Conservation (phyloP, 345 rosid species). For the Carallia pectinifolia region DNA sequence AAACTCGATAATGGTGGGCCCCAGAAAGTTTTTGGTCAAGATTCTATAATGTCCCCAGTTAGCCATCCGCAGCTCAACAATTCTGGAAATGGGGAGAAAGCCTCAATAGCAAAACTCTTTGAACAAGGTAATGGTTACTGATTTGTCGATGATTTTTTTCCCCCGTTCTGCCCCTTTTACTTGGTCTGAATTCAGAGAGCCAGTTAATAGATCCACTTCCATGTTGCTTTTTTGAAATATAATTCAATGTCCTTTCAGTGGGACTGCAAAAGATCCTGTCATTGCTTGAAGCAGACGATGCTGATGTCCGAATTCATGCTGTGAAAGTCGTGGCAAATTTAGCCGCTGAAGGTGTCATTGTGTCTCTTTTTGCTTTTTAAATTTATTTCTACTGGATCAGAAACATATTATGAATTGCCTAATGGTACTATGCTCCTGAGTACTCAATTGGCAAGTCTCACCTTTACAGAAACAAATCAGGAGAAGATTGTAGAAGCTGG, state of each 20-base stretch:
- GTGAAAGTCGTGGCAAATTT: constrained; percentile 98
- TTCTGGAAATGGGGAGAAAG: constrained; percentile 70
- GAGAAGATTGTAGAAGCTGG: constrained; percentile 99
- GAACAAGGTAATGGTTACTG: constrained; percentile 71
- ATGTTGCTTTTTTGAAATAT: background rate
- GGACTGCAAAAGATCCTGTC: constrained; percentile 94
- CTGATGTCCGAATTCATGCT: constrained; percentile 92
- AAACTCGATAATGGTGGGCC: constrained; percentile 67
- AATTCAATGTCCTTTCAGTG: constrained; percentile 43
- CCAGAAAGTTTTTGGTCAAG: constrained; percentile 46
- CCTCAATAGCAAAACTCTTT: constrained; percentile 84
- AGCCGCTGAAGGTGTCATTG: constrained; percentile 89
- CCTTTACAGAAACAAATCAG: constrained; percentile 78
- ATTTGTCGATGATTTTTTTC: background rate
- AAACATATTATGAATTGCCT: background rate
- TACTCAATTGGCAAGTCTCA: background rate
- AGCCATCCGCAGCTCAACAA: constrained; percentile 57
- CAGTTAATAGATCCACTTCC: background rate
- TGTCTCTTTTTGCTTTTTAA: constrained; percentile 8
- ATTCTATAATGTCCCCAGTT: constrained; percentile 51
- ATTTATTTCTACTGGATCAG: background rate
- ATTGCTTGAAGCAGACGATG: constrained; percentile 95
- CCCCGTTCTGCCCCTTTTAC: background rate
- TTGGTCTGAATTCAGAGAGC: background rate
- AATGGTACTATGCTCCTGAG: background rate